Evolutionary conservation across 225 moss, liverwort and hornwort species (phyloP), one percentile per base, ranked within the genome.

Genomic region (Physcomitrellopsis africana): DNA sequence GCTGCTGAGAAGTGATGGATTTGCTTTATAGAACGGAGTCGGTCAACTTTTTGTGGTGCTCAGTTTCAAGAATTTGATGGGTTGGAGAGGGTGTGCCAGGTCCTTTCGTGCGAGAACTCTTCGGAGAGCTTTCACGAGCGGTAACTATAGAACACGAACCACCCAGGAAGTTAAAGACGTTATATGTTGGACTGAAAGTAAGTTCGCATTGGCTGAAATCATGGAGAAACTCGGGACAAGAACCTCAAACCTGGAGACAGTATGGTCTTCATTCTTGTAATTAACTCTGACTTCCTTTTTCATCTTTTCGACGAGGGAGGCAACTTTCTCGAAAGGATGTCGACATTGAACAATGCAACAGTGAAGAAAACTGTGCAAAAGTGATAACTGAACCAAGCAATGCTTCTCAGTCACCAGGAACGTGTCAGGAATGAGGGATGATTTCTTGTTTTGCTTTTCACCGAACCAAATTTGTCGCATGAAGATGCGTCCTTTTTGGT

Each of bases 91-190:
- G 1, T 10, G 79, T 82, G 72, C 79, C 82, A 15, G 59, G 79
- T 18, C 79, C 85, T 3, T 82, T 85, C 51, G 72, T 79, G 55
- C 68, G 79, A 70, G 76, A 76, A 10, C 49, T 82, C 65, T 85
- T 60, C 73, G 72, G 20, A 52, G 72, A 61, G 69, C 85, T 85
- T 11, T 68, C 69, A 32, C 64, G 82, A 42, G 69, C 76, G 1
- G 0, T 7, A 1, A 73, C 69, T 3, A 26, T 82, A 46, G 79
- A 82, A 17, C 69, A 24, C 3, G 73, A 8, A 20, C 60, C 72
- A 5, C 68, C 42, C 47, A 60, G 46, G 29, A 73, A 76, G 64
- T 82, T 65, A 73, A 82, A 76, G 66, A 82, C 79, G 19, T 81
- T 76, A 22, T 76, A 82, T n/a, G 60, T 76, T 14, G 2, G 9